Base-by-base conservation (phyloP, 352 stramenopile species). In the Phytophthora ramorum region DNA sequence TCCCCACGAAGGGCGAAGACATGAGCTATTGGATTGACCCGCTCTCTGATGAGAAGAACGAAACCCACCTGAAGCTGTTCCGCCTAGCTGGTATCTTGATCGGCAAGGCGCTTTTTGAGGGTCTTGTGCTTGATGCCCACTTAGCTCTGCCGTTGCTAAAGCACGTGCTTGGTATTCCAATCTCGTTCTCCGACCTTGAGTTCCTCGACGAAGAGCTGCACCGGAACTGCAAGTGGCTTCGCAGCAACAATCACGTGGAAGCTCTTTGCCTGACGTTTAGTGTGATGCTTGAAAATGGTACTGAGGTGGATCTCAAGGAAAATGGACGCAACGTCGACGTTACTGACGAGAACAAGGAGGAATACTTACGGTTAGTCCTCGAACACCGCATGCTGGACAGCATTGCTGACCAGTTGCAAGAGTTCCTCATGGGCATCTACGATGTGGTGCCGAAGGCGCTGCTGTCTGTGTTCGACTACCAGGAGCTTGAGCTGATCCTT, bases 321-420 rank as follows among this genome's bases (percentile, higher is more conserved):
- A 85, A 86, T 38, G 97, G 97, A 3, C 76, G 79, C 8, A 78
- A 97, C 57, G 87, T 99, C 38, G 83, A 97, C 43, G 93, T 99
- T 4, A 98, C 90, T 5, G 96, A 98, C 52, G 94, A 98, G 14
- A 99, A 99, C 87, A 95, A 98, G 60, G 82, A 95, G 12, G 92
- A 99, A 72, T 99, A 98, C 38, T 38, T 93, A 16, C 58, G 59
- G 1, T 71, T 91, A 14, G 58, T 92, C 38, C 75, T 93, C 13
- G 78, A 89, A 66, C 85, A 92, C 52, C 81, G 81, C 47, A 92
- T 93, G 85, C 83, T 93, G 14, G 77, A 86, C 38, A 87, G 78
- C 38, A 88, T 93, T 58, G 66, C 79, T 9, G 72, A 83, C 9
- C 83, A 90, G 47, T 60, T 93, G 10, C 72, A 87, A 30, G 81